Evolutionary conservation across 495 filamentous ascomycete species (phyloP).

Genomic region (Podospora conica): DNA sequence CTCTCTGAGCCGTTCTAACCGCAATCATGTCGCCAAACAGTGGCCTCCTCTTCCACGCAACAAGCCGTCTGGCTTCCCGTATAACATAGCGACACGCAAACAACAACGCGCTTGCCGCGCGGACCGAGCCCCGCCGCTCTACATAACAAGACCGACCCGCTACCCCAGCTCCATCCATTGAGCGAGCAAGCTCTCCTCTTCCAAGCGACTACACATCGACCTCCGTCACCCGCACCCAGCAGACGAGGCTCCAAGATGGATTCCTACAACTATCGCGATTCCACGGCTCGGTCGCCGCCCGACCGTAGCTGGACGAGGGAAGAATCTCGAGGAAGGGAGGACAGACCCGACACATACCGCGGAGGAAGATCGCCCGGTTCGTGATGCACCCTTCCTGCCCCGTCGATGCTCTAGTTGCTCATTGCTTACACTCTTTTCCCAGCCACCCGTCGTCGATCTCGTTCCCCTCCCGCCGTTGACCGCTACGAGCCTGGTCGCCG

Average conservation of each 20-base stretch:
- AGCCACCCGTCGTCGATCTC: slow-evolving; percentile 53
- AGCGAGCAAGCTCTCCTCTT: not conserved
- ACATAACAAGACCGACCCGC: not conserved
- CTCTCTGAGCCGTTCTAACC: slow-evolving; percentile 43
- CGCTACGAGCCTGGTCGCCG: slow-evolving; percentile 64
- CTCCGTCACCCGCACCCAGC: not conserved
- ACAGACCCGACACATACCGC: slow-evolving; percentile 48
- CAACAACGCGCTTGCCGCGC: slow-evolving; percentile 13
- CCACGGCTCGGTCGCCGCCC: slow-evolving; percentile 42
- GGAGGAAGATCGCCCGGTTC: slow-evolving; percentile 51
- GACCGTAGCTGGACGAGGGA: slow-evolving; percentile 48
- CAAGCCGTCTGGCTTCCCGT: slow-evolving; percentile 18
- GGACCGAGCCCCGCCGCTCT: not conserved
- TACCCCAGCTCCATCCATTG: too few relatives aligned
- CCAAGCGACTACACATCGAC: not conserved
- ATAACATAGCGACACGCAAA: slow-evolving; percentile 26
- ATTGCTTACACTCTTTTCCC: slow-evolving; percentile 17
- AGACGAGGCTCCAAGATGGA: slow-evolving; percentile 32
- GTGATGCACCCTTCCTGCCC: slow-evolving; percentile 17
- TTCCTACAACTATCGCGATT: slow-evolving; percentile 40
- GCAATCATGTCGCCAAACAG: slow-evolving; percentile 47
- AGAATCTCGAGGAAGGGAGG: slow-evolving; percentile 42
- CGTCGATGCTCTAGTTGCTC: not conserved
- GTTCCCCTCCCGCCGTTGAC: slow-evolving; percentile 65
- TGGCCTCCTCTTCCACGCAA: slow-evolving; percentile 27